phyloP scores from a whole-genome alignment of 2,329 filamentous ascomycete genomes.

The Hymenoscyphus fructigenus region DNA sequence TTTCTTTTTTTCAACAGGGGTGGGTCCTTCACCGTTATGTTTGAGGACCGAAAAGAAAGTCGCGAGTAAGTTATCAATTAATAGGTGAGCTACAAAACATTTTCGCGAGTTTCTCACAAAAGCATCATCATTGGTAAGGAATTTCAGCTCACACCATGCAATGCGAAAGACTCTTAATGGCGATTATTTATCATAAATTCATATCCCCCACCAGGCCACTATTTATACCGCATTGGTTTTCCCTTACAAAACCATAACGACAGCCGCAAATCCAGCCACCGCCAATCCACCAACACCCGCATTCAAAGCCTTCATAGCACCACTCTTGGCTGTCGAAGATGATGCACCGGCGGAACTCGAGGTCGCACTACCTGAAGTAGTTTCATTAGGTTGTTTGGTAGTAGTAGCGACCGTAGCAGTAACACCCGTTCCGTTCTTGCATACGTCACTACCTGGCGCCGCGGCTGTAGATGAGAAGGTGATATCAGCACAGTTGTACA shows the following conservation, averaged over 20 bases:
- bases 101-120: too few species aligned
- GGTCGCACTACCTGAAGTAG: constrained; percentile 3
- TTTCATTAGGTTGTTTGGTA: constrained; percentile 19
- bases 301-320: constrained; percentile 2
- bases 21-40: too few species aligned
- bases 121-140: too few species aligned
- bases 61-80: too few species aligned
- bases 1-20: too few species aligned
- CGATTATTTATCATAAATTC: neutral
- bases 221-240: neutral
- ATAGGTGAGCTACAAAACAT: too few species aligned
- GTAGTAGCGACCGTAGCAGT: constrained; percentile 37
- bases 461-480: constrained; percentile 57
- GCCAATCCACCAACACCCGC: constrained; percentile 5
- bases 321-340: neutral
- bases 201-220: neutral
- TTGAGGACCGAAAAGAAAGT: too few species aligned
- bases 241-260: constrained; percentile 15
- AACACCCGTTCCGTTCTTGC: constrained; percentile 57
- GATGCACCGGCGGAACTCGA: constrained; percentile 8
- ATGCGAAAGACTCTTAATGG: neutral
- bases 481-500: constrained; percentile 78
- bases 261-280: constrained; percentile 11
- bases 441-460: constrained; percentile 47
- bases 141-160: too few species aligned